Evolutionary conservation across 345 rosid genomes (phyloP).

Genomic region (Moricandia arvensis): DNA sequence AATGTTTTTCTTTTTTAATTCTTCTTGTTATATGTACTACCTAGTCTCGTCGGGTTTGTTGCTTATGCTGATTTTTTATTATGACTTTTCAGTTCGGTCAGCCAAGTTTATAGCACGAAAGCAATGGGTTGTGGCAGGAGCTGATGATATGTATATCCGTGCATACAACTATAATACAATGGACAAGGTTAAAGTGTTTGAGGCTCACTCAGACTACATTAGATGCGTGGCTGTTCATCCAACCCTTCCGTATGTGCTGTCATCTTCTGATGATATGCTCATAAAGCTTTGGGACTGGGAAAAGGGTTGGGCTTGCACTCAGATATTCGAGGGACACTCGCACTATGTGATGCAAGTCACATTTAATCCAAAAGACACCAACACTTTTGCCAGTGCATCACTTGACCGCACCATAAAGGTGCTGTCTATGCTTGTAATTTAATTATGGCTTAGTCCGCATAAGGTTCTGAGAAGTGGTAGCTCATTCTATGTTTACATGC

Average conservation of each 20-base stretch:
- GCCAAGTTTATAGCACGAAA: no score
- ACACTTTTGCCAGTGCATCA: slow-evolving; percentile 28
- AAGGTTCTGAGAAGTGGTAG: slow-evolving; percentile 11
- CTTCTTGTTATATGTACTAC: not conserved
- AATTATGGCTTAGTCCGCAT: slow-evolving; percentile 4
- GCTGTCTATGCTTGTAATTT: not conserved
- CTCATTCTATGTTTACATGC: slow-evolving; percentile 9
- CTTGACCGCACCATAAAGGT: slow-evolving; percentile 96
- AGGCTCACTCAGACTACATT: slow-evolving; percentile 94
- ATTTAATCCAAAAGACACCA: no score
- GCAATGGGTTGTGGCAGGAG: no score
- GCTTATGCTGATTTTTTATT: slow-evolving; percentile 14
- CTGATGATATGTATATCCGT: slow-evolving; percentile 83
- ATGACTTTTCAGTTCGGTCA: slow-evolving; percentile 48
- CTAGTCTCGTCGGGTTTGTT: not conserved
- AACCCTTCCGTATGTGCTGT: slow-evolving; percentile 80
- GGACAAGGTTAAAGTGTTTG: slow-evolving; percentile 89
- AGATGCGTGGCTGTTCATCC: slow-evolving; percentile 27
- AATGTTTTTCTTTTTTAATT: not conserved
- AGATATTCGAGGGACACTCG: slow-evolving; percentile 70
- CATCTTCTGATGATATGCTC: slow-evolving; percentile 58
- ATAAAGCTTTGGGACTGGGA: no score
- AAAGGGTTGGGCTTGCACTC: slow-evolving; percentile 84
- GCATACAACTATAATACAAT: slow-evolving; percentile 89
- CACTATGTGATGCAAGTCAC: no score